Percentiles rank a stretch among this genome's conserved stretches.
Conservation (phyloP, 139 green algal species). For the Dunaliella sp. region DNA sequence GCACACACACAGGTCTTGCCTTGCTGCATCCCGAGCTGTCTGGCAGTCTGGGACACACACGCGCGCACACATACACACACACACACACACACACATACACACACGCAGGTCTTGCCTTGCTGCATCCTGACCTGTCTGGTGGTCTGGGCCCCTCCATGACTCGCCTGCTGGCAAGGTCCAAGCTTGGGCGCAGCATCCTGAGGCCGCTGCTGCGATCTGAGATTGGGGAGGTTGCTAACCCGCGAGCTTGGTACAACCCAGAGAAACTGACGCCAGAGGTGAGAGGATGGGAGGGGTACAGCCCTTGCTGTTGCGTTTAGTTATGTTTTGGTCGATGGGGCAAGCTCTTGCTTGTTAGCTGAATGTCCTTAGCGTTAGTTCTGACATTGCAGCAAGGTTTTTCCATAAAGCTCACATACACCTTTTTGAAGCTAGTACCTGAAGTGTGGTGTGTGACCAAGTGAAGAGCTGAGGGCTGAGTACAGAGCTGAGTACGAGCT, state of each 20-base stretch:
- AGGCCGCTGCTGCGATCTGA: conserved; percentile 69
- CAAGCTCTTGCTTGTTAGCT: too few relatives aligned
- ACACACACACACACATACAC: conserved; percentile 3
- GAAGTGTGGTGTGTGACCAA: too few relatives aligned
- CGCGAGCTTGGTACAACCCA: conserved; percentile 62
- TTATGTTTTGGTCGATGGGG: too few relatives aligned
- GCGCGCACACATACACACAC: background rate
- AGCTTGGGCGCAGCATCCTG: conserved; percentile 67
- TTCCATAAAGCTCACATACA: too few relatives aligned
- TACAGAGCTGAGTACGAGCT: too few relatives aligned
- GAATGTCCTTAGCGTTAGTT: too few relatives aligned
- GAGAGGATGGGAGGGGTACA: too few relatives aligned
- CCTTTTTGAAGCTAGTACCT: too few relatives aligned
- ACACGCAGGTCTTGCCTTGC: conserved; percentile 50
- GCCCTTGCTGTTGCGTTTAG: too few relatives aligned
- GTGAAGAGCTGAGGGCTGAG: too few relatives aligned
- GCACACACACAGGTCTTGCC: too few relatives aligned
- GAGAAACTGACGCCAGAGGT: conserved; percentile 54
- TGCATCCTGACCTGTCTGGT: conserved; percentile 56
- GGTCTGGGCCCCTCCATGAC: conserved; percentile 44
- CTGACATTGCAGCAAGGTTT: too few relatives aligned
- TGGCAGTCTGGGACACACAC: background rate
- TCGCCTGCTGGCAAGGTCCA: conserved; percentile 51
- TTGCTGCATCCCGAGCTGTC: background rate
- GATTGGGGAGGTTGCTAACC: conserved; percentile 67